Evolutionary conservation across 225 moss, liverwort and hornwort species (phyloP), one percentile per base, ranked within the genome.

Genomic region (Pseudoscleropodium purum): DNA sequence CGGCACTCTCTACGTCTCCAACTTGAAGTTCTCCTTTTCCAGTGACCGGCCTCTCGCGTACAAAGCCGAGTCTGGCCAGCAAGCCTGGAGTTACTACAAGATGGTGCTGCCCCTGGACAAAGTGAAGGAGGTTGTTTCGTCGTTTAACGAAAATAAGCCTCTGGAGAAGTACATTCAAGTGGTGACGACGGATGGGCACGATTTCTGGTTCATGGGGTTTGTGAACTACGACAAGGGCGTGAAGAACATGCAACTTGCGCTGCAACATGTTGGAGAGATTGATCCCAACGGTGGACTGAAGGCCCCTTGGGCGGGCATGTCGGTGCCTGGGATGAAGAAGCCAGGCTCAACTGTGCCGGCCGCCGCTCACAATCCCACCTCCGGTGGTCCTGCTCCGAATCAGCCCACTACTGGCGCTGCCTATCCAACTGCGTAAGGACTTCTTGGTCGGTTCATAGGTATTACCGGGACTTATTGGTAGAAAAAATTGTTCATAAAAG

Each of bases 1-100:
- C 54, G 98, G 98, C 78, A 99, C 98, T 56, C 96, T 99, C 1
- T 99, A 96, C 75, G 89, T 99, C 29, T 94, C 96, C 21, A 94
- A 93, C 45, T 85, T 94, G 87, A 99, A 95, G 74, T 91, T 96
- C 56, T 89, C 96, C 16, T 99, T 99, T 66, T 96, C 96, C 87
- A 97, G 97, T 64, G 98, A 99, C 61, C 91, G 96, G 11, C 96
- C 97, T 30, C 88, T 99, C 56, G 87, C 96, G 3, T 97, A 97
- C 63, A 91, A 93, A 33, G 93, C 94, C 52, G 41, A 85, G 36
- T n/a, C 90, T 20, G 95, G 92, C 25, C 95, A 96, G 82, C 92
- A 91, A 80, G 91, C 98, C 7, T 93, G 88, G 92, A 98, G 96
- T 80, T 96, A 93, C 62, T 98, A 98, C 94, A 98, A 97, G 96